Base-by-base conservation (phyloP, 2,329 filamentous ascomycete species). In the Corniculantispora saksenae region DNA sequence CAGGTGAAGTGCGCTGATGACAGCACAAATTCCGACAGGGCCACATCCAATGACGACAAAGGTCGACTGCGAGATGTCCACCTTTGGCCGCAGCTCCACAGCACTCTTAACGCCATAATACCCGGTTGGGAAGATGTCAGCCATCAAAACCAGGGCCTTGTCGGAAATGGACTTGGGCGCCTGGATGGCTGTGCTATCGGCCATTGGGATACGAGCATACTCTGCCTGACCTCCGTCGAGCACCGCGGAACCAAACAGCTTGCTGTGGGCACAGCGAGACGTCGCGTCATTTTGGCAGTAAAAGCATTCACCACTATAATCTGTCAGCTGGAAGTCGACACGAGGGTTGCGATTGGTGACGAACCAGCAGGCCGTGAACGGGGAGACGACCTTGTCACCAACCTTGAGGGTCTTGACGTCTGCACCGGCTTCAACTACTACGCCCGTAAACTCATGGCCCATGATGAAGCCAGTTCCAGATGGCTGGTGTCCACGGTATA, bases 391-490 rank as follows among this genome's bases (percentile, higher is more conserved):
- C 71, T 87, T 86, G 76, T 97, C 93, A 6, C 93, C 93, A 61
- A 89, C 81, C 68, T 87, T 81, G 68, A 97, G 82, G 0, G 83
- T 86, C 71, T 85, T 89, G 54, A 97, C 91, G 2, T 80, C 83
- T 19, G 83, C 79, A 0, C 93, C 93, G 53, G 84, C 80, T 67
- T 91, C 86, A 40, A 89, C 84, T 12, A 97, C 86, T 27, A 83
- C 84, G 6, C 94, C 94, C 2, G 91, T 92, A 73, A 97, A 96
- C 74, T 97, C 94, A 75, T 97, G 94, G 66, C 93, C 91, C 90
- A 88, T 88, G 63, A 88, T 84, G 70, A 86, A 87, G 29, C 83
- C 86, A 0, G 90, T 86, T 1, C 78, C 82, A 8, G 88, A 90
- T 27, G 87, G 84, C 73, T 97, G 88, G 71, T 93, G 89, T 43